A percentile compares a stretch with the other conserved stretches of the same genome.
These are phyloP conservation scores for Suhomyces kilbournensis DNA, from an alignment of 805 yeast genomes.

Conservation along the genomic window DNA sequence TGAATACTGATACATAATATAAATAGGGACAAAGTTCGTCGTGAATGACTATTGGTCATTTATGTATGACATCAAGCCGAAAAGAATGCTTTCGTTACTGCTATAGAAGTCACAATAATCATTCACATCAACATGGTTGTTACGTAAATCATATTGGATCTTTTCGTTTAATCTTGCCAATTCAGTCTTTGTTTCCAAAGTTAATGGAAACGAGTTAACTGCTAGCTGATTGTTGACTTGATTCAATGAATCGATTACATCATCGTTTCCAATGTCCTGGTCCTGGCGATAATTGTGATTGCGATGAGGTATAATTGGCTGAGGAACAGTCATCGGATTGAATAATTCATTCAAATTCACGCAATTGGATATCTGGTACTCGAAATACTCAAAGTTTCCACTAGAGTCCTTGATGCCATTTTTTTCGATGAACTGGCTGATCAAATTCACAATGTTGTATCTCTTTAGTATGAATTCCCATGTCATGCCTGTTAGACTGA, in stretches of 20 bases:
- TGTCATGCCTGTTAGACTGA: slow-evolving; percentile 38
- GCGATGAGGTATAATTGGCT: slow-evolving; percentile 21
- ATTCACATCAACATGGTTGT: slow-evolving; percentile 43
- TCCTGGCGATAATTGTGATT: not conserved
- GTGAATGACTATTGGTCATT: slow-evolving; percentile 7
- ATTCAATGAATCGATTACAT: not conserved
- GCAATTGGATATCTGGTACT: slow-evolving; percentile 39
- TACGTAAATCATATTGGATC: slow-evolving; percentile 38
- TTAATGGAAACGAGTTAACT: slow-evolving; percentile 3
- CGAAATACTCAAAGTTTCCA: slow-evolving; percentile 30
- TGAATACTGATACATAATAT: not conserved
- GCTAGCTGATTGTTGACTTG: slow-evolving; percentile 5
- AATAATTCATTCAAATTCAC: slow-evolving; percentile 41
- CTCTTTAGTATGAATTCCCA: slow-evolving; percentile 43
- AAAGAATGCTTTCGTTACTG: slow-evolving; percentile 39
- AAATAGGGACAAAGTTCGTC: not conserved
- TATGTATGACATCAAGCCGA: slow-evolving; percentile 39
- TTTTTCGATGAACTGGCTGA: slow-evolving; percentile 23
- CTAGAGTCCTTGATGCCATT: slow-evolving; percentile 6
- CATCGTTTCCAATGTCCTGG: not conserved
- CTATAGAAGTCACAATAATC: slow-evolving; percentile 44
- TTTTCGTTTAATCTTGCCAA: slow-evolving; percentile 34
- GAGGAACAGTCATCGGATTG: slow-evolving; percentile 43
- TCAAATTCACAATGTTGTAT: slow-evolving; percentile 28
- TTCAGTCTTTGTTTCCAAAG: slow-evolving; percentile 21